Evolutionary conservation across 2,329 filamentous ascomycete species (phyloP).

Genomic region (Acrocalymma vagum): DNA sequence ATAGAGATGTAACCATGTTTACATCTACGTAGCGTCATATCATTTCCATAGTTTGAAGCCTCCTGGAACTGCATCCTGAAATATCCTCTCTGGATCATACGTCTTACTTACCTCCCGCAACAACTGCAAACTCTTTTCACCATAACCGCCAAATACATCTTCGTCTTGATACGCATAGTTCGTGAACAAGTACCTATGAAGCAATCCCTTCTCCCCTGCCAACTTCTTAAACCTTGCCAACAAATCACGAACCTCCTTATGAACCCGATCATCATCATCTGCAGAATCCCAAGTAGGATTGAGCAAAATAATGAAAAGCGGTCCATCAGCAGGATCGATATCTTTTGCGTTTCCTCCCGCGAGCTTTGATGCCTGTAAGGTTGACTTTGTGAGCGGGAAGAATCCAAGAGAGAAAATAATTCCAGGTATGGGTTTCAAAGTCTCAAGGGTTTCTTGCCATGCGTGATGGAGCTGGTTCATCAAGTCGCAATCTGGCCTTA

Average conservation of each 20-base stretch:
- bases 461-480: slow-evolving; percentile 1
- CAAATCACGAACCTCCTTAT: slow-evolving; percentile 6
- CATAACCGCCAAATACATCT: slow-evolving; percentile 10
- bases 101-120: slow-evolving; percentile 38
- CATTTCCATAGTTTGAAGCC: slow-evolving; percentile 50
- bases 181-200: slow-evolving; percentile 23
- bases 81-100: slow-evolving; percentile 50
- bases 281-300: slow-evolving; percentile 8
- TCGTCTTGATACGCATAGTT: slow-evolving; percentile 30
- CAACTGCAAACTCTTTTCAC: slow-evolving; percentile 4
- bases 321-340: slow-evolving; percentile 10
- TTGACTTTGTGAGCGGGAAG: slow-evolving; percentile 9
- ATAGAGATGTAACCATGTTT: too few relatives aligned
- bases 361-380: slow-evolving; percentile 6
- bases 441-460: slow-evolving; percentile 1
- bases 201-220: slow-evolving; percentile 20
- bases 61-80: slow-evolving; percentile 49
- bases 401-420: slow-evolving; percentile 15
- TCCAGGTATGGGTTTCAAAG: slow-evolving; percentile 1
- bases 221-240: slow-evolving; percentile 22
- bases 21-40: too few relatives aligned
- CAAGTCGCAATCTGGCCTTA: background rate
- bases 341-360: slow-evolving; percentile 12
- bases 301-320: slow-evolving; percentile 9
- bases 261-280: slow-evolving; percentile 6